Evolutionary conservation across 2,329 filamentous ascomycete genomes (phyloP).

Genomic region (Exutisphaerella laricina): DNA sequence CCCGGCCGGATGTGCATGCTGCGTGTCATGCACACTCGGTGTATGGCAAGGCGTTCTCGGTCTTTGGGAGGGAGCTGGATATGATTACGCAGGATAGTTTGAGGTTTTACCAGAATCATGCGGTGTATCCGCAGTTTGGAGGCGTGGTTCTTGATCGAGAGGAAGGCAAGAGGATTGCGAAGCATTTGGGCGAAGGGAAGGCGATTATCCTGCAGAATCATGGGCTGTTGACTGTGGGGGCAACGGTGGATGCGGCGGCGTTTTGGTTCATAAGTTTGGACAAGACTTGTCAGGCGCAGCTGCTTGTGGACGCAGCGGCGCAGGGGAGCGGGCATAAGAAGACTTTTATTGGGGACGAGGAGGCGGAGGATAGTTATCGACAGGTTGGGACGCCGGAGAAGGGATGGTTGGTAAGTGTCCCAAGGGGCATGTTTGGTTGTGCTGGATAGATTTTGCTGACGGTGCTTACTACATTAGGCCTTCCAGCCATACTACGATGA

Average conservation of each 20-base stretch:
- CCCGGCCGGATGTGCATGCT: slow-evolving; percentile 40
- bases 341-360: slow-evolving; percentile 38
- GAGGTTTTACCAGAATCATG: slow-evolving; percentile 39
- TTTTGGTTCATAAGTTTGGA: slow-evolving; percentile 45
- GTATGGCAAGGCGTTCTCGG: slow-evolving; percentile 44
- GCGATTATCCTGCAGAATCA: slow-evolving; percentile 40
- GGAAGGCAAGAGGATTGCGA: slow-evolving; percentile 42
- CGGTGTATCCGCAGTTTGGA: slow-evolving; percentile 42
- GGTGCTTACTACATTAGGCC: slow-evolving; percentile 20
- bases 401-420: slow-evolving; percentile 36
- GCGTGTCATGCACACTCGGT: slow-evolving; percentile 41
- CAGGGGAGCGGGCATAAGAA: slow-evolving; percentile 37
- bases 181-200: slow-evolving; percentile 36
- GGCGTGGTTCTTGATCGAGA: slow-evolving; percentile 42
- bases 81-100: slow-evolving; percentile 46
- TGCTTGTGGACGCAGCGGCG: slow-evolving; percentile 41
- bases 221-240: slow-evolving; percentile 40
- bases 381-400: slow-evolving; percentile 46
- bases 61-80: slow-evolving; percentile 43
- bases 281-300: slow-evolving; percentile 43
- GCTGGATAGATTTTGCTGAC: slow-evolving; percentile 37
- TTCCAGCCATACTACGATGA: slow-evolving; percentile 53
- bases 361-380: slow-evolving; percentile 37
- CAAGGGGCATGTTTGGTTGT: background rate
- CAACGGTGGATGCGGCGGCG: slow-evolving; percentile 41